Conservation (phyloP, 805 yeast genomes). For the Candida sanyiensis region DNA sequence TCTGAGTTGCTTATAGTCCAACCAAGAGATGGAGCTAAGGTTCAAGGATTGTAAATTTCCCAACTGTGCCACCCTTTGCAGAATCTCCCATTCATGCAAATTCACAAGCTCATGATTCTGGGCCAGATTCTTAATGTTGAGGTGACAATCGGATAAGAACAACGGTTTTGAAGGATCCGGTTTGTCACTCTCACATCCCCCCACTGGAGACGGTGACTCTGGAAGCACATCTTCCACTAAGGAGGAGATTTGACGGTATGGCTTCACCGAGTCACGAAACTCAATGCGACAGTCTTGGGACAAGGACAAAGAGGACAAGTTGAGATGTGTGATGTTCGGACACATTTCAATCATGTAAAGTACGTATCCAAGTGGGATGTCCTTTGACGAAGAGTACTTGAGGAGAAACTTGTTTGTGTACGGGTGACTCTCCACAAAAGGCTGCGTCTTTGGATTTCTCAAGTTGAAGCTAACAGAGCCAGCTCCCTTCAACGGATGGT, state of each 20-base stretch:
- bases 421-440: conserved; percentile 48
- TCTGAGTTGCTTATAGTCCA: conserved; percentile 34
- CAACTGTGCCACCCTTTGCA: conserved; percentile 29
- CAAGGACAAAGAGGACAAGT: conserved; percentile 57
- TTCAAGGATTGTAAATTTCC: conserved; percentile 29
- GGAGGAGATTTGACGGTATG: conserved; percentile 13
- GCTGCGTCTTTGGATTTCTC: conserved; percentile 23
- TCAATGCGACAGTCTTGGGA: conserved; percentile 60
- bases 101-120: conserved; percentile 17
- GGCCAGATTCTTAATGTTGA: conserved; percentile 20
- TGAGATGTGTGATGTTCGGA: conserved; percentile 47
- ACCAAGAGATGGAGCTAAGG: conserved; percentile 44
- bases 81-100: conserved; percentile 22
- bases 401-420: conserved; percentile 51
- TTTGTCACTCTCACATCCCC: background rate
- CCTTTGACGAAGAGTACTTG: conserved; percentile 63
- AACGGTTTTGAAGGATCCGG: conserved; percentile 3
- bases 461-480: conserved; percentile 6
- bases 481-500: background rate
- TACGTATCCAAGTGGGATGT: conserved; percentile 72
- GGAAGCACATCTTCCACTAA: conserved; percentile 21
- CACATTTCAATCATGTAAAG: conserved; percentile 66
- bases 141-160: conserved; percentile 22
- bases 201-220: no score
- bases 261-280: conserved; percentile 4